These are phyloP conservation scores for Trametes polyzona DNA, from an alignment of 1,284 basidiomycete species.

Conservation along the genomic window DNA sequence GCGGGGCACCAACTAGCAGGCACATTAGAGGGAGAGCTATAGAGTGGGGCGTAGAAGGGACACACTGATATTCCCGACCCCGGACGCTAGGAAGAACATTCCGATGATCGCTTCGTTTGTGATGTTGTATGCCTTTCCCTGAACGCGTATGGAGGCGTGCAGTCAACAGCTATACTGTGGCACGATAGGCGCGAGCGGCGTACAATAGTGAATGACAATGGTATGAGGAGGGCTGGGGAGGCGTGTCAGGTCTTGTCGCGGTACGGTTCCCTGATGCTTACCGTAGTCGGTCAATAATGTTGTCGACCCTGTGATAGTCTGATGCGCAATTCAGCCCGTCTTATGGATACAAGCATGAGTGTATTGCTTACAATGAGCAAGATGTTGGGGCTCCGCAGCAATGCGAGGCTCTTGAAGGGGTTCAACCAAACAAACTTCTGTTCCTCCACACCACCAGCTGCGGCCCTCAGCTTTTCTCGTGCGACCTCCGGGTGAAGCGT, in stretches of 20 bases:
- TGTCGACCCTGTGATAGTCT: conserved; percentile 47
- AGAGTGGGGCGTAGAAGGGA: conserved; percentile 4
- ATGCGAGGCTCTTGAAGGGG: conserved; percentile 54
- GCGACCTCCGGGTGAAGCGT: conserved; percentile 45
- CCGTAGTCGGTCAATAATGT: conserved; percentile 48
- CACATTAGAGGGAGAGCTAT: not conserved
- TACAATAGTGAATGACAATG: conserved; percentile 47
- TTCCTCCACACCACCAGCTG: conserved; percentile 23
- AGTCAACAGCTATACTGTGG: not conserved
- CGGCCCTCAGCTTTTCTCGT: conserved; percentile 33
- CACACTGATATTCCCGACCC: conserved; percentile 63
- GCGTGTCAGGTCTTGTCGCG: not conserved
- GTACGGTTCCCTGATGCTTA: not conserved
- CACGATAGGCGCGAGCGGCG: not conserved
- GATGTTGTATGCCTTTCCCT: conserved; percentile 66
- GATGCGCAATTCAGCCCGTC: no score
- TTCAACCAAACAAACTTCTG: conserved; percentile 53
- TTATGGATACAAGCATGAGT: no score
- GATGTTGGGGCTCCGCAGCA: conserved; percentile 67
- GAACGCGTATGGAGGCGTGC: not conserved
- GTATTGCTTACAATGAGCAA: conserved; percentile 52
- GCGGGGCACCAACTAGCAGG: conserved; percentile 50
- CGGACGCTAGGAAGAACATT: conserved; percentile 60
- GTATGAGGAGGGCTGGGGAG: conserved; percentile 38
- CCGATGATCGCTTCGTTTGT: conserved; percentile 62